Conservation (phyloP, 1,284 basidiomycete species). For the Prillingera fragicola region DNA sequence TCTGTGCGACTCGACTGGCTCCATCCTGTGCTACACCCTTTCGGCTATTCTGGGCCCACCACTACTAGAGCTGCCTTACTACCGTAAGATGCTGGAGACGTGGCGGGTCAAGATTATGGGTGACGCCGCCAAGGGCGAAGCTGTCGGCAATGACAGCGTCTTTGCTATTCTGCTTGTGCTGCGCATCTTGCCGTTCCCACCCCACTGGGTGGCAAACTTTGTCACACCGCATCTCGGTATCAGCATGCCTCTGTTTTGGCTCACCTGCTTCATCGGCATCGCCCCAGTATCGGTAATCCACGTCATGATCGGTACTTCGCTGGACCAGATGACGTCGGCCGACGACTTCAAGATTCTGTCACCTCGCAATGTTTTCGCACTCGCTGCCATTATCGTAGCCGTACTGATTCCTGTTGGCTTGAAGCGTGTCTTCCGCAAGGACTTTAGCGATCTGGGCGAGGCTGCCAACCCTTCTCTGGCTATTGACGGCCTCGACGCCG, state of each 20-base stretch:
- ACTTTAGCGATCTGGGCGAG: slow-evolving; percentile 42
- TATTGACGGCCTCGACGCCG: slow-evolving; percentile 14
- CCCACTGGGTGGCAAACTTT: slow-evolving; percentile 94
- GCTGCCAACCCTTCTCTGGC: slow-evolving; percentile 21
- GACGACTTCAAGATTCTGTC: slow-evolving; percentile 90
- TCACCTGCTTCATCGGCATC: slow-evolving; percentile 83
- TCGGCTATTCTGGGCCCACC: slow-evolving; percentile 85
- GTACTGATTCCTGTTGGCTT: slow-evolving; percentile 87
- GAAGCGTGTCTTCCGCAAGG: slow-evolving; percentile 50
- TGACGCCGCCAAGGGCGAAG: slow-evolving; percentile 39
- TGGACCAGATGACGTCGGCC: slow-evolving; percentile 90
- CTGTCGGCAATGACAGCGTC: slow-evolving; percentile 42
- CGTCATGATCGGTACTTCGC: slow-evolving; percentile 84
- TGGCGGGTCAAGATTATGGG: slow-evolving; percentile 49
- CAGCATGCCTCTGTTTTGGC: slow-evolving; percentile 77
- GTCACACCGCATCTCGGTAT: slow-evolving; percentile 92
- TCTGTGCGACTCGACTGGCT: slow-evolving; percentile 83
- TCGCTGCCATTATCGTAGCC: slow-evolving; percentile 77
- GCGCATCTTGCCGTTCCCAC: slow-evolving; percentile 78
- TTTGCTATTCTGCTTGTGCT: slow-evolving; percentile 79
- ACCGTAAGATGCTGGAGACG: slow-evolving; percentile 50
- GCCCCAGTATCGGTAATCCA: slow-evolving; percentile 90
- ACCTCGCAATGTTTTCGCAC: slow-evolving; percentile 74
- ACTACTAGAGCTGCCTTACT: slow-evolving; percentile 74
- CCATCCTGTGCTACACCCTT: slow-evolving; percentile 86